phyloP scores from a whole-genome alignment of 306 rosid genomes.

The Alnus glutinosa region DNA sequence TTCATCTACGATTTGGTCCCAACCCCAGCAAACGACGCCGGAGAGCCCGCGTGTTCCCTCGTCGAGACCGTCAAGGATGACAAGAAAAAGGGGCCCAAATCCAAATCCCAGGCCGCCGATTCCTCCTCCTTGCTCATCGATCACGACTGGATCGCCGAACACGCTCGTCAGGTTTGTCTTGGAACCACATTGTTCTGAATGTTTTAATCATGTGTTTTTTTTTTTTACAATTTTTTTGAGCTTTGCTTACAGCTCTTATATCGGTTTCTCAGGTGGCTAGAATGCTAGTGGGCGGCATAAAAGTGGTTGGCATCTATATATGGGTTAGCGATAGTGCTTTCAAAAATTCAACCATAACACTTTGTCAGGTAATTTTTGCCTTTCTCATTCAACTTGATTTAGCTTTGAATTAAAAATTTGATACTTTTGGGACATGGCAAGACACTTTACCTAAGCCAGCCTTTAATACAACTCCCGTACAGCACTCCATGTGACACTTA shows the following conservation, averaged over 20 bases:
- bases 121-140: conserved; percentile 66
- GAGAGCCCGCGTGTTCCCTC: conserved; percentile 57
- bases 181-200: not conserved
- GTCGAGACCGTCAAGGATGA: conserved; percentile 55
- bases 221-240: not conserved
- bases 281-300: conserved; percentile 86
- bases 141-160: conserved; percentile 88
- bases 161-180: conserved; percentile 75
- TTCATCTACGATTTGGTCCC: conserved; percentile 77
- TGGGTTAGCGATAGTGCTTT: conserved; percentile 67
- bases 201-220: not conserved
- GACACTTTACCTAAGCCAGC: no score
- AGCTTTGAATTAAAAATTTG: not conserved
- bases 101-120: conserved; percentile 55
- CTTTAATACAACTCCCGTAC: no score
- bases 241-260: not conserved
- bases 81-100: conserved; percentile 59
- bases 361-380: conserved; percentile 62
- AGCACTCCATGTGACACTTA: no score
- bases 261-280: conserved; percentile 51
- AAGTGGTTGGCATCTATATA: conserved; percentile 71
- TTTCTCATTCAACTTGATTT: not conserved
- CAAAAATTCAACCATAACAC: conserved; percentile 75
- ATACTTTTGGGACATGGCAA: no score
- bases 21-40: conserved; percentile 75